Conservation (phyloP, 495 filamentous ascomycete genomes). For the Xylaria venustula region DNA sequence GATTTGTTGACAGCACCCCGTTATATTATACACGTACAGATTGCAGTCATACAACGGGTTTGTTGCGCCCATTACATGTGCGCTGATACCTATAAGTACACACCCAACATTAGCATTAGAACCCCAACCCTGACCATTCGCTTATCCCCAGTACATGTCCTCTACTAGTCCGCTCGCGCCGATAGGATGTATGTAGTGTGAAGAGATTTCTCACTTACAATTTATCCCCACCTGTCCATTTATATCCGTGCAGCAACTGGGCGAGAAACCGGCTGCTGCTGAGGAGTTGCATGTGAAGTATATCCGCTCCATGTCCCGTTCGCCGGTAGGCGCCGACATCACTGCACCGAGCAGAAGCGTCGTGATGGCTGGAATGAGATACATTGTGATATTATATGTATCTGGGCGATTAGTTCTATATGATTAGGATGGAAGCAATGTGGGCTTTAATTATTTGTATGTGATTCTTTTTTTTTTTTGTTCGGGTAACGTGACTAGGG, state of each 20-base stretch:
- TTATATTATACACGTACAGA: conserved; percentile 30
- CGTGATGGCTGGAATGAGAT: neutral
- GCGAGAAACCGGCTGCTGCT: conserved; percentile 20
- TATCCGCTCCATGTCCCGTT: conserved; percentile 4
- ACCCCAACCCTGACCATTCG: too few species aligned
- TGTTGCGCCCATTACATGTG: conserved; percentile 24
- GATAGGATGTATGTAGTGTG: too few species aligned
- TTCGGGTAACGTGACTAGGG: too few species aligned
- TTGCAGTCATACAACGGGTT: conserved; percentile 30
- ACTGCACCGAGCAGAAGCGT: conserved; percentile 15
- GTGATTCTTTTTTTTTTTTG: too few species aligned
- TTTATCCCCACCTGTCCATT: conserved; percentile 29
- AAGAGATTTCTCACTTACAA: too few species aligned
- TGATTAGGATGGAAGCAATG: neutral
- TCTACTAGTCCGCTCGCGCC: too few species aligned
- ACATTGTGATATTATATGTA: conserved; percentile 1
- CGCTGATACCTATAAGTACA: conserved; percentile 23
- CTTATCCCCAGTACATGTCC: too few species aligned
- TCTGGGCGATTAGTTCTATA: too few species aligned
- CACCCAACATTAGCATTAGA: neutral
- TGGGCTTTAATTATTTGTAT: too few species aligned
- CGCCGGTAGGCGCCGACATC: conserved; percentile 14
- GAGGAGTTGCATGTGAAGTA: conserved; percentile 25
- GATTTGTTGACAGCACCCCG: conserved; percentile 29
- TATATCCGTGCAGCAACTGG: conserved; percentile 28